Conservation (phyloP, 2,329 filamentous ascomycete genomes). For the Aspergillus sclerotialis region DNA sequence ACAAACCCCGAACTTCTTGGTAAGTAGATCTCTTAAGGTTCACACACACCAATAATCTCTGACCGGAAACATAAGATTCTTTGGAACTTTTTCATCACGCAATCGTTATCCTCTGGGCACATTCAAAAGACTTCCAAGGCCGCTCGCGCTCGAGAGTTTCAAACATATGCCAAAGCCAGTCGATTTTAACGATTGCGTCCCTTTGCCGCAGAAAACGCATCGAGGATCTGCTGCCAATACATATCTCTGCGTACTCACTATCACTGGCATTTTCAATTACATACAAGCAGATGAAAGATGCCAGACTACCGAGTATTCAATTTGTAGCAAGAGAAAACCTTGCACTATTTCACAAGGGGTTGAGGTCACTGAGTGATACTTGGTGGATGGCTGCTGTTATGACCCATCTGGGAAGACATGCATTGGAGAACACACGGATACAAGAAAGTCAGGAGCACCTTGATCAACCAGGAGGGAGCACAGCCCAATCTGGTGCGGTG, state of each 20-base stretch:
- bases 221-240: constrained; percentile 5
- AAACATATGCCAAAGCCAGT: constrained; percentile 6
- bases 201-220: constrained; percentile 4
- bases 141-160: constrained; percentile 4
- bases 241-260: constrained; percentile 10
- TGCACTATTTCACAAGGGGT: constrained; percentile 6
- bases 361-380: constrained; percentile 5
- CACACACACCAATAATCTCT: neutral
- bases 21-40: neutral
- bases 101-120: constrained; percentile 9
- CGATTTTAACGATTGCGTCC: constrained; percentile 3
- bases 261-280: constrained; percentile 11
- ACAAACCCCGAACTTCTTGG: too few relatives aligned
- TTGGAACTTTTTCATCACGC: constrained; percentile 10
- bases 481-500: too few relatives aligned
- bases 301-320: constrained; percentile 7
- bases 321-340: constrained; percentile 6
- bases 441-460: too few relatives aligned
- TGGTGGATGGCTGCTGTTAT: constrained; percentile 13
- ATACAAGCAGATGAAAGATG: constrained; percentile 10
- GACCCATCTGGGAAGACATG: constrained; percentile 7
- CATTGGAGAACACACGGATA: constrained; percentile 6
- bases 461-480: constrained; percentile 5
- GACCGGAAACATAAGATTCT: constrained; percentile 3
- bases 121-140: constrained; percentile 7